Evolutionary conservation across 768 basidiomycete species (phyloP), one percentile per base, ranked within the genome.

Genomic region (Gyrodon lividus): DNA sequence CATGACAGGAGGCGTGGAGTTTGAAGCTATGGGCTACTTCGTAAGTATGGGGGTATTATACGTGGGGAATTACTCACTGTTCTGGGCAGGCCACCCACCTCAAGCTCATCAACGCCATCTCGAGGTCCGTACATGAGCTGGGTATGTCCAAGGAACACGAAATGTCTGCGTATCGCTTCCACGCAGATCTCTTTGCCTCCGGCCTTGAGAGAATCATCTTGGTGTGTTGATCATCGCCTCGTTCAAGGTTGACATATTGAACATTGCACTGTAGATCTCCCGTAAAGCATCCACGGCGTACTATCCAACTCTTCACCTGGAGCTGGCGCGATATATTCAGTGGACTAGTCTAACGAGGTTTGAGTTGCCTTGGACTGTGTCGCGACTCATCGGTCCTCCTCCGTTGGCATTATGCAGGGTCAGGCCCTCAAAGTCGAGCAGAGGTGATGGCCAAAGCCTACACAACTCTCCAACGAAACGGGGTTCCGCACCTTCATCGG

Each of bases 1-100:
- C 14, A 98, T 98, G 86, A 98, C 97, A 0, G 97, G 96, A 6
- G 97, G 97, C 5, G 97, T 99, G 12, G 97, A 99, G 64, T 95
- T 87, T 64, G 97, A 99, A 72, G 96, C 96, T 4, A 96, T 98
- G 85, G 80, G 81, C 14, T 98, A 98, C 69, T 83, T 95, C 62
- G 96, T 98, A 61, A 58, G 90, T 74, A 38, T n/a, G 47, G 4
- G 20, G 30, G 14, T 24, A 17, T 51, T 24, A 37, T 48, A 28
- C 37, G 33, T 37, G 33, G 26, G 34, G 39, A 17, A 46, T 23
- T 38, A 7, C 58, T 64, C 61, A 59, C 40, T 6, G 2, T 20
- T 33, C 23, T 19, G 23, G 30, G 5, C 57, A 98, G 95, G 93
- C 92, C 2, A 84, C 78, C 3, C 96, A 98, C 69, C 75, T 99